These are phyloP conservation scores for Knufia petricola DNA, from an alignment of 2,329 filamentous ascomycete species.

Conservation along the genomic window DNA sequence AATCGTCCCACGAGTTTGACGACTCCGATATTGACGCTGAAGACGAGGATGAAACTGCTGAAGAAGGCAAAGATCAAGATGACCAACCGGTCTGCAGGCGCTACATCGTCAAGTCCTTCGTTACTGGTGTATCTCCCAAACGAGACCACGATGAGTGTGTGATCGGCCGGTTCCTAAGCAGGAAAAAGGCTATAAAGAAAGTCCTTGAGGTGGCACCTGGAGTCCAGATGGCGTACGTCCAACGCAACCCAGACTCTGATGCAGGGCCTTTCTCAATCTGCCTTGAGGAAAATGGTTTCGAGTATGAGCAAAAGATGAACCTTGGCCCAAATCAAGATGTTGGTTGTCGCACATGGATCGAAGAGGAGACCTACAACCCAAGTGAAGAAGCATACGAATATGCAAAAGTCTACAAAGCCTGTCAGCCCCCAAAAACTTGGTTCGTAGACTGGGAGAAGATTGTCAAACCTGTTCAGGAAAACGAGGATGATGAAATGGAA, in stretches of 20 bases:
- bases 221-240: neutral
- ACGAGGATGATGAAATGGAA: neutral
- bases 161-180: neutral
- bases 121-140: neutral
- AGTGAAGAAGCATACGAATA: slow-evolving; percentile 11
- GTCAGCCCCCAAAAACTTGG: slow-evolving; percentile 8
- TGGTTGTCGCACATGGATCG: slow-evolving; percentile 15
- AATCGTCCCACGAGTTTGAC: slow-evolving; percentile 8
- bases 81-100: slow-evolving; percentile 2
- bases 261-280: neutral
- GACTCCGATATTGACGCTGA: neutral
- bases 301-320: slow-evolving; percentile 15
- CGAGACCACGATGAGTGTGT: neutral
- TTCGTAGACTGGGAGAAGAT: slow-evolving; percentile 18
- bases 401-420: slow-evolving; percentile 11
- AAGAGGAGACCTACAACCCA: slow-evolving; percentile 13
- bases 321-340: slow-evolving; percentile 11
- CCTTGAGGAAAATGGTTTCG: no score
- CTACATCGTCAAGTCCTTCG: neutral
- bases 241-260: neutral
- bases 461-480: neutral
- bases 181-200: neutral
- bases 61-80: slow-evolving; percentile 8
- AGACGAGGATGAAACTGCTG: slow-evolving; percentile 3
- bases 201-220: neutral